These are phyloP conservation scores for Rhizophlyctis rosea DNA, from an alignment of 192 early-diverging fungal genomes.

Conservation along the genomic window DNA sequence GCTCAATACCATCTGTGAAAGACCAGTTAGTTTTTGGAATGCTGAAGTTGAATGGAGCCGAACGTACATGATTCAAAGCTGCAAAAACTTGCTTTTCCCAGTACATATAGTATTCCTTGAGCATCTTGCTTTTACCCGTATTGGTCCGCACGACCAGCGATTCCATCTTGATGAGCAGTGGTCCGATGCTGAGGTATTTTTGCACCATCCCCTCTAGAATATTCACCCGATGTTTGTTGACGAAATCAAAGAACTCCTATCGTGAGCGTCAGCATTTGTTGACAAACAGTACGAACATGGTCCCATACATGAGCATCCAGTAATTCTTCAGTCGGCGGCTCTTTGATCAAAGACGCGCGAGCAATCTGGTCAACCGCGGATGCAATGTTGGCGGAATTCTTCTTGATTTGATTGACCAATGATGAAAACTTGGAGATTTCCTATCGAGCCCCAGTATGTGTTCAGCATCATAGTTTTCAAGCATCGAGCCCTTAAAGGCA, in stretches of 20 bases:
- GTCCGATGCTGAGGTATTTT: constrained; percentile 58
- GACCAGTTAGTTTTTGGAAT: neutral
- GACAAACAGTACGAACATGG: too few relatives aligned
- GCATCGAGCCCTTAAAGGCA: neutral
- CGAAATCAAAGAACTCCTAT: constrained; percentile 60
- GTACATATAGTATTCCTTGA: constrained; percentile 58
- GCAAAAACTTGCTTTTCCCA: constrained; percentile 54
- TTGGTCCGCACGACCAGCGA: constrained; percentile 62
- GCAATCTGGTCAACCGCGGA: constrained; percentile 52
- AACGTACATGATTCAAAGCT: constrained; percentile 48
- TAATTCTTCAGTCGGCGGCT: constrained; percentile 46
- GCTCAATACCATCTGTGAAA: constrained; percentile 51
- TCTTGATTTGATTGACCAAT: constrained; percentile 57
- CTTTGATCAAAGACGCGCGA: constrained; percentile 43
- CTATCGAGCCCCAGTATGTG: constrained; percentile 9
- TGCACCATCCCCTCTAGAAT: constrained; percentile 47
- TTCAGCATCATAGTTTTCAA: neutral
- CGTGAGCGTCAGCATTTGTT: too few relatives aligned
- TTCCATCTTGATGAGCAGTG: constrained; percentile 62
- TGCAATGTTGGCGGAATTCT: constrained; percentile 59
- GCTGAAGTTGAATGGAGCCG: neutral
- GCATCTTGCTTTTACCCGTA: constrained; percentile 55
- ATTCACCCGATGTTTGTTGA: constrained; percentile 48
- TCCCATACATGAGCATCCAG: constrained; percentile 56
- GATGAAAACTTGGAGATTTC: constrained; percentile 64